Conservation (phyloP, 106 monocot species). For the Amphibolis antarctica region DNA sequence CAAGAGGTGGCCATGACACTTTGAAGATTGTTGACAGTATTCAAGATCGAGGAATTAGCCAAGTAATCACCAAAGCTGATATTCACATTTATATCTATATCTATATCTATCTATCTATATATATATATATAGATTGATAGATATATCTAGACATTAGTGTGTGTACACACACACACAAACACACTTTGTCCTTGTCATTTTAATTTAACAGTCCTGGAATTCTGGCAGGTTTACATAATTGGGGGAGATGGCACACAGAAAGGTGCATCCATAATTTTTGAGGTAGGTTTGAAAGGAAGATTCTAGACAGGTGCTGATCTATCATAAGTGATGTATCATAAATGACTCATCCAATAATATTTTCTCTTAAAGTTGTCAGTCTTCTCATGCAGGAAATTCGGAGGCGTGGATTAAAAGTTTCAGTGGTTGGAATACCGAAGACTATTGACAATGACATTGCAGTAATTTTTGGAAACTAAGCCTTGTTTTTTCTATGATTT, state of each 20-base stretch:
- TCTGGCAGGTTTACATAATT: slow-evolving; percentile 67
- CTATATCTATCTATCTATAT: too few species aligned
- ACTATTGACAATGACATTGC: slow-evolving; percentile 83
- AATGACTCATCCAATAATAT: background rate
- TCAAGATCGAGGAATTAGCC: slow-evolving; percentile 71
- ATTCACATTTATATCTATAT: too few species aligned
- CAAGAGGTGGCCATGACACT: slow-evolving; percentile 70
- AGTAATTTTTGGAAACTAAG: slow-evolving; percentile 18
- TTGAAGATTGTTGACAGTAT: slow-evolving; percentile 72
- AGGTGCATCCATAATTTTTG: slow-evolving; percentile 78
- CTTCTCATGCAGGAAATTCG: slow-evolving; percentile 36
- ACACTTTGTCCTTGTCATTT: too few species aligned
- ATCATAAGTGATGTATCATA: background rate
- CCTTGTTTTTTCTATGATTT: background rate
- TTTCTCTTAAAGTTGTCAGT: background rate
- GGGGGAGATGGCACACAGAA: slow-evolving; percentile 95
- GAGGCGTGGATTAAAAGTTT: slow-evolving; percentile 50
- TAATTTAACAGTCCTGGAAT: background rate
- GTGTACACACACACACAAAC: too few species aligned
- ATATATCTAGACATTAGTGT: background rate
- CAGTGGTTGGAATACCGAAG: slow-evolving; percentile 68
- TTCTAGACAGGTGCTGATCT: too few species aligned
- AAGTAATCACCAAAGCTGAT: slow-evolving; percentile 27
- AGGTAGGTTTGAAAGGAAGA: slow-evolving; percentile 29
- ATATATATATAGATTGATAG: too few species aligned